phyloP scores from a whole-genome alignment of 495 filamentous ascomycete genomes.

The Zalerion maritima region DNA sequence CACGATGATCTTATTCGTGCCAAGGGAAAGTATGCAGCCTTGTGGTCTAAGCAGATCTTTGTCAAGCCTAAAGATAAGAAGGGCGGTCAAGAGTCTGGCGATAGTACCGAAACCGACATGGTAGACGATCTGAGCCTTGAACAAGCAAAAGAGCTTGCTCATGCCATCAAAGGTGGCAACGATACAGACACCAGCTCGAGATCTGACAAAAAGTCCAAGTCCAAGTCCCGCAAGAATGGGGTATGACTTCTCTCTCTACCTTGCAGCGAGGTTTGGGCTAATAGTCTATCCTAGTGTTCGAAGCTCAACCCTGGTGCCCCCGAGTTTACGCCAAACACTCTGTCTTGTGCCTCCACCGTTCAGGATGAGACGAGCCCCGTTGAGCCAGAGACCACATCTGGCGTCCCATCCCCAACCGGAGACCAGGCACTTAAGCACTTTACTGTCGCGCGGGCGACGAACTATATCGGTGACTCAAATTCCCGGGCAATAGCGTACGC shows the following conservation, averaged over 20 bases:
- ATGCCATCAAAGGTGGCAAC: conserved; percentile 11
- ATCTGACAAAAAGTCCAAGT: conserved; percentile 9
- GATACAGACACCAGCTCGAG: conserved; percentile 6
- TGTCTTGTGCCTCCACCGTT: background rate
- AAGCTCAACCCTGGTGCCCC: conserved; percentile 40
- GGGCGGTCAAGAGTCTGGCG: conserved; percentile 11
- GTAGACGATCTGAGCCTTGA: conserved; percentile 26
- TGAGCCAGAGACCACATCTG: conserved; percentile 6
- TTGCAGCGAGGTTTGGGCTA: conserved; percentile 20
- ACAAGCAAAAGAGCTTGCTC: conserved; percentile 19
- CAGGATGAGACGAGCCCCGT: background rate
- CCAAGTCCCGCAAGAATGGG: conserved; percentile 19
- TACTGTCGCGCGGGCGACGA: conserved; percentile 5
- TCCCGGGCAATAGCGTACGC: background rate
- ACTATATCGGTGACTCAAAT: background rate
- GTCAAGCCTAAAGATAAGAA: conserved; percentile 30
- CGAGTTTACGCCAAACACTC: conserved; percentile 30
- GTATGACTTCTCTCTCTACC: conserved; percentile 15
- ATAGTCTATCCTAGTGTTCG: conserved; percentile 29
- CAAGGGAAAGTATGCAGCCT: conserved; percentile 44
- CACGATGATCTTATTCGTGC: conserved; percentile 44
- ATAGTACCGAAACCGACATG: conserved; percentile 16
- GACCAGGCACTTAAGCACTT: conserved; percentile 4
- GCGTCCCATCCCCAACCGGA: conserved; percentile 5
- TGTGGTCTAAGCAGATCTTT: conserved; percentile 48